Conservation (phyloP, 495 filamentous ascomycete species). For the Achaetomiella virescens region DNA sequence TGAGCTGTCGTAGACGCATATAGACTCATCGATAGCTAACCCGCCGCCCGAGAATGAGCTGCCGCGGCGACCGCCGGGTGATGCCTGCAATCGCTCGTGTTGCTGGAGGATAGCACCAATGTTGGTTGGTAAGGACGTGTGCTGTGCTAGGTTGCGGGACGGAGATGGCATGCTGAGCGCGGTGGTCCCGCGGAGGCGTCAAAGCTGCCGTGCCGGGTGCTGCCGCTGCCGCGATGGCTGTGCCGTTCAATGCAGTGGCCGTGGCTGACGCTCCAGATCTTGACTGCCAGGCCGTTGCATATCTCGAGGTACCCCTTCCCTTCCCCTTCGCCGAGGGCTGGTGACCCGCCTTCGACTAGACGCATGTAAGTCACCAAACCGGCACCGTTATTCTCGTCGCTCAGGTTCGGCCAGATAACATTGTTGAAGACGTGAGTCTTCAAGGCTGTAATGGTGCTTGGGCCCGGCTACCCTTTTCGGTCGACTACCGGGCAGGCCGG, state of each 20-base stretch:
- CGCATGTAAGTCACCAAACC: constrained; percentile 88
- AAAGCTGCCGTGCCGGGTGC: constrained; percentile 36
- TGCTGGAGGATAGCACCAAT: constrained; percentile 22
- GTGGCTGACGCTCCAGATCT: constrained; percentile 75
- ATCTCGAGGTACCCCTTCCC: constrained; percentile 77
- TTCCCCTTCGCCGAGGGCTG: constrained; percentile 68
- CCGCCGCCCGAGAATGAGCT: constrained; percentile 20
- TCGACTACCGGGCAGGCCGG: constrained; percentile 62
- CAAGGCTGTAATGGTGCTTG: constrained; percentile 77
- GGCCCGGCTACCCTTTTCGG: constrained; percentile 80
- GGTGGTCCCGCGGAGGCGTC: constrained; percentile 22
- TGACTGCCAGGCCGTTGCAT: constrained; percentile 72
- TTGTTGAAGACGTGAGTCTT: constrained; percentile 96
- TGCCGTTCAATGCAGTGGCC: constrained; percentile 76
- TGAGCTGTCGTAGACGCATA: constrained; percentile 71
- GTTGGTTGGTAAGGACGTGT: constrained; percentile 18
- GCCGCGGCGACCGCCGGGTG: constrained; percentile 11
- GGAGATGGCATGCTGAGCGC: constrained; percentile 12
- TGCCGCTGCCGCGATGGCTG: constrained; percentile 48
- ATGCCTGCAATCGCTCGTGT: constrained; percentile 13
- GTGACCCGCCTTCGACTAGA: constrained; percentile 78
- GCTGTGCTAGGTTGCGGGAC: constrained; percentile 13
- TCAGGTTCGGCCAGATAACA: constrained; percentile 94
- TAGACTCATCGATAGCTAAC: constrained; percentile 30
- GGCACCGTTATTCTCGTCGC: constrained; percentile 90